A percentile compares a stretch with the other conserved stretches of the same genome.
Conservation (phyloP, 495 filamentous ascomycete species). For the Niebla homalea region DNA sequence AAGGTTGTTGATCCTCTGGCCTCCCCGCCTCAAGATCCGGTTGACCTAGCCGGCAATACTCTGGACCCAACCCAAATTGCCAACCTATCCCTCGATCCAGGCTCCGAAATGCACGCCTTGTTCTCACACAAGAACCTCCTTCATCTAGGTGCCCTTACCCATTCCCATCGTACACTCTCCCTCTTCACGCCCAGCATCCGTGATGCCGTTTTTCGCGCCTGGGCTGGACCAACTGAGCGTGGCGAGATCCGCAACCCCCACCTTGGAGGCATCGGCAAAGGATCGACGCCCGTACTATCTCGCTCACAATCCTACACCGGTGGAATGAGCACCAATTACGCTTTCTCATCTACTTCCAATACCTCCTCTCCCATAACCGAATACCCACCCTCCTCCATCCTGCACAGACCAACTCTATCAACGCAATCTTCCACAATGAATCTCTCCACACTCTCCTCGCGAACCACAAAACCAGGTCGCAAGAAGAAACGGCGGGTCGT, state of each 20-base stretch:
- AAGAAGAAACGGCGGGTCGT: constrained; percentile 91
- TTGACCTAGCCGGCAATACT: constrained; percentile 62
- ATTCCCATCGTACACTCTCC: constrained; percentile 76
- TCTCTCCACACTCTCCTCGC: constrained; percentile 49
- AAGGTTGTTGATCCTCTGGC: constrained; percentile 62
- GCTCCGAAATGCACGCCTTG: constrained; percentile 62
- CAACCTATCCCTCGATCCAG: constrained; percentile 59
- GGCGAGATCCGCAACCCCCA: constrained; percentile 39
- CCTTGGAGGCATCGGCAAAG: constrained; percentile 15
- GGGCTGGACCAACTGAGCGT: constrained; percentile 69
- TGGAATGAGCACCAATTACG: constrained; percentile 46
- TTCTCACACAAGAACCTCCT: constrained; percentile 87
- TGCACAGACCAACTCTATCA: constrained; percentile 26
- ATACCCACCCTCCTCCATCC: not conserved
- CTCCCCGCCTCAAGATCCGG: constrained; percentile 63
- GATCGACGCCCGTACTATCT: constrained; percentile 30
- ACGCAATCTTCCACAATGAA: constrained; percentile 31
- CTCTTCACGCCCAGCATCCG: constrained; percentile 72
- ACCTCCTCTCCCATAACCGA: constrained; percentile 30
- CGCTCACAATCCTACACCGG: constrained; percentile 50
- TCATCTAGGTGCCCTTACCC: constrained; percentile 58
- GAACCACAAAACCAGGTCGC: constrained; percentile 51
- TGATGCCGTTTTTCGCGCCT: constrained; percentile 80
- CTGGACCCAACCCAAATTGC: constrained; percentile 61
- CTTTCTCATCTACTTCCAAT: constrained; percentile 43